These are phyloP conservation scores for Naematelia encephala DNA, from an alignment of 768 basidiomycete genomes.

Conservation along the genomic window DNA sequence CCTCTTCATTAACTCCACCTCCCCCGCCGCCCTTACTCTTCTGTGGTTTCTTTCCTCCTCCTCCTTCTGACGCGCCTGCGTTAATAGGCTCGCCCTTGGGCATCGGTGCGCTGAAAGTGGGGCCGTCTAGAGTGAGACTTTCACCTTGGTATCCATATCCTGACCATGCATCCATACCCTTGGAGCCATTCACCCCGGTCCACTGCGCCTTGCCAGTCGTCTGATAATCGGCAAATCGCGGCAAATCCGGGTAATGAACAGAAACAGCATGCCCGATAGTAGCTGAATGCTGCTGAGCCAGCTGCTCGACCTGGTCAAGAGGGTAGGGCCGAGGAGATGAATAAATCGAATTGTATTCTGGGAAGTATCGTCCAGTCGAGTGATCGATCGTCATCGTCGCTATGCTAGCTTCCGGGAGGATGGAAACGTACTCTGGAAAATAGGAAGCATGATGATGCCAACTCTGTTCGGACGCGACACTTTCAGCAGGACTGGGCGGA, in stretches of 20 bases:
- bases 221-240: slow-evolving; percentile 27
- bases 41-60: slow-evolving; percentile 13
- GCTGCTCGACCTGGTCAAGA: slow-evolving; percentile 21
- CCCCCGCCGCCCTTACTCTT: slow-evolving; percentile 22
- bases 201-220: slow-evolving; percentile 6
- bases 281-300: slow-evolving; percentile 19
- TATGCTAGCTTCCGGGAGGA: slow-evolving; percentile 3
- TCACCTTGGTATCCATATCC: slow-evolving; percentile 39
- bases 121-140: slow-evolving; percentile 19
- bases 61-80: slow-evolving; percentile 4
- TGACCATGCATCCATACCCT: slow-evolving; percentile 31
- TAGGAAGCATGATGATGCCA: slow-evolving; percentile 44
- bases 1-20: slow-evolving; percentile 8
- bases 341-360: slow-evolving; percentile 3
- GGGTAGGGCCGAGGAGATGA: not conserved
- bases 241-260: slow-evolving; percentile 39
- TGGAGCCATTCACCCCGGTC: slow-evolving; percentile 19
- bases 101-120: slow-evolving; percentile 35
- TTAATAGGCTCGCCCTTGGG: not conserved
- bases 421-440: slow-evolving; percentile 32
- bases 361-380: slow-evolving; percentile 2
- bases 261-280: slow-evolving; percentile 22
- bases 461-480: not conserved
- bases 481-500: slow-evolving; percentile 8
- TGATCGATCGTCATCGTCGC: not conserved